Percentiles rank a stretch among this genome's conserved stretches.
phyloP scores from a whole-genome alignment of 2,329 filamentous ascomycete species.

The Tolypocladium ophioglossoides region DNA sequence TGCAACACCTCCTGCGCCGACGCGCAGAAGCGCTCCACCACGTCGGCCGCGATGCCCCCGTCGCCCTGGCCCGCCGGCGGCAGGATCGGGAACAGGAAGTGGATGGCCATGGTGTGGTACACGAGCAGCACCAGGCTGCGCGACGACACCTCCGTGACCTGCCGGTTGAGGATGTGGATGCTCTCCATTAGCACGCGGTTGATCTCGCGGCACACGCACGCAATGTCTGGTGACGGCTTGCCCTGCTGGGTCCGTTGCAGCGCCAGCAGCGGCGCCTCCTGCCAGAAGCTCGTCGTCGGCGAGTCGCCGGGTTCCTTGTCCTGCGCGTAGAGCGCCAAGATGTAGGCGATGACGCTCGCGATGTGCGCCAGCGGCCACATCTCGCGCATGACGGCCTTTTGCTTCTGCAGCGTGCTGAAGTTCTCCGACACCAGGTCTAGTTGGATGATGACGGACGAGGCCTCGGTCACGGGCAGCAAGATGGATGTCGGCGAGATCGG shows the following conservation, averaged over 20 bases:
- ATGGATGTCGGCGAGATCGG: constrained; percentile 15
- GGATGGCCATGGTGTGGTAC: constrained; percentile 23
- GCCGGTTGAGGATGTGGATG: constrained; percentile 11
- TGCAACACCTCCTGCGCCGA: constrained; percentile 17
- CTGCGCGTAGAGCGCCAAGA: constrained; percentile 15
- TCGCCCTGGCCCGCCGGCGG: constrained; percentile 8
- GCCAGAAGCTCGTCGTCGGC: constrained; percentile 10
- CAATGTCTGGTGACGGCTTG: constrained; percentile 9
- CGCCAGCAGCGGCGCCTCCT: constrained; percentile 10
- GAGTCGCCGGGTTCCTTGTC: constrained; percentile 6
- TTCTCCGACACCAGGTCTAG: constrained; percentile 25
- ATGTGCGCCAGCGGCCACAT: constrained; percentile 24
- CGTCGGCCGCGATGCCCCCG: constrained; percentile 11
- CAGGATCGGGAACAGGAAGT: constrained; percentile 18
- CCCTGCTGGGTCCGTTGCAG: constrained; percentile 12
- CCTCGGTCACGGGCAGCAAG: constrained; percentile 18
- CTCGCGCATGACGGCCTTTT: constrained; percentile 21
- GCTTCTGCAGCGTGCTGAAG: constrained; percentile 23
- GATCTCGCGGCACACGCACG: constrained; percentile 16
- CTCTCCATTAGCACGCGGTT: constrained; percentile 15
- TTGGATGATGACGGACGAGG: constrained; percentile 18
- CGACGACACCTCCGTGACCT: constrained; percentile 13
- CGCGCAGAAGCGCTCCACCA: constrained; percentile 16
- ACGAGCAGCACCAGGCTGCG: constrained; percentile 16
- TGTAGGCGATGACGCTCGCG: constrained; percentile 18